Base-by-base conservation (phyloP, 2,329 filamentous ascomycete genomes). In the Fusarium buharicum region DNA sequence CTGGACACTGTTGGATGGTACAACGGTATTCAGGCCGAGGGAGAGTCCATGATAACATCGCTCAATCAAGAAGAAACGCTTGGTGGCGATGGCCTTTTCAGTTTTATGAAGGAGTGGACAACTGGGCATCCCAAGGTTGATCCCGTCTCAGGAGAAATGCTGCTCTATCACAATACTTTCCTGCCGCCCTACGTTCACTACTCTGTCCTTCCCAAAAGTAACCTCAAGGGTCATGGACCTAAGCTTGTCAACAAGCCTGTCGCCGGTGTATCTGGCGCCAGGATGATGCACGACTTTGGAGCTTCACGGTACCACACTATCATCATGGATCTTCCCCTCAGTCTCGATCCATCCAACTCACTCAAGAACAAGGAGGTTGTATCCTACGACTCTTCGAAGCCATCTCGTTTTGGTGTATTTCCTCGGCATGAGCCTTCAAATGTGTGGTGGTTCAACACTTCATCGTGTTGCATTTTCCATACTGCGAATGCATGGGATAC, bases 251-350 rank as follows among this genome's bases (percentile, higher is more conserved):
- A 66, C 4, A 64, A 73, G 20, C 77, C 86, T 0, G 80, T 91
- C 0, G 83, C 86, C 0, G 87, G 88, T 0, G 79, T 91, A 22
- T 77, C 78, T 4, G 84, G 84, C 1, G 84, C 87, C 2, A 90
- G 88, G 70, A 88, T 91, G 82, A 91, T 91, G 87, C 89, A 91
- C 69, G 89, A 91, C 71, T 91, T 91, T 73, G 89, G 89, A 13
- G 88, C 88, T 2, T 89, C 88, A 2, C 79, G 76, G 6, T 73
- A 70, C 6, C 82, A 90, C 66, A 90, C 88, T 0, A 76, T 91
- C 33, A 89, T 91, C 51, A 82, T 91, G 75, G 89, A 92, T 67
- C 77, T 91, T 10, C 89, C 89, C 0, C 77, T 91, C 0, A 85
- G 84, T 0, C 76, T 91, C 1, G 84, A 90, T 55, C 87, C 88